phyloP scores from a whole-genome alignment of 2,329 filamentous ascomycete species.

The Escovopsis sp. region DNA sequence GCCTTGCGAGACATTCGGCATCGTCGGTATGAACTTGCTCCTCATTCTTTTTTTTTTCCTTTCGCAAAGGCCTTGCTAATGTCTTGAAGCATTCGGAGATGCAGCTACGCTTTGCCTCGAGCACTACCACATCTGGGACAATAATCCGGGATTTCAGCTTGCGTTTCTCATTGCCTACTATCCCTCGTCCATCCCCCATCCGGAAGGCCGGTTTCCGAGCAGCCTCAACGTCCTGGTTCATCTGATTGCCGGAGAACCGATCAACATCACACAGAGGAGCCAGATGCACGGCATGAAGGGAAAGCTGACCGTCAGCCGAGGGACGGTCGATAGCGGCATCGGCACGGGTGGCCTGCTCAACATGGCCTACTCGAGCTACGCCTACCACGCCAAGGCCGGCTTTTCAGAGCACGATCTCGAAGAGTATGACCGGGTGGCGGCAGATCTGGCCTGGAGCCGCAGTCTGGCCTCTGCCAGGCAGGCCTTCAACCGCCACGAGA shows the following conservation, averaged over 20 bases:
- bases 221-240: slow-evolving; percentile 26
- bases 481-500: slow-evolving; percentile 48
- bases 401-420: slow-evolving; percentile 60
- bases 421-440: slow-evolving; percentile 48
- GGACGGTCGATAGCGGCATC: slow-evolving; percentile 20
- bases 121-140: slow-evolving; percentile 29
- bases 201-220: slow-evolving; percentile 24
- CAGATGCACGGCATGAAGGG: slow-evolving; percentile 32
- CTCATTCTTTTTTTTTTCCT: too few species aligned
- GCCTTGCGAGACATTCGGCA: slow-evolving; percentile 29
- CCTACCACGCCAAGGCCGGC: slow-evolving; percentile 38
- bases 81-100: slow-evolving; percentile 24
- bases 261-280: slow-evolving; percentile 25
- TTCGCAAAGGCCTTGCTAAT: too few species aligned
- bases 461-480: slow-evolving; percentile 43
- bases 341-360: slow-evolving; percentile 22
- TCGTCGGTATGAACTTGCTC: slow-evolving; percentile 19
- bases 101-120: slow-evolving; percentile 28
- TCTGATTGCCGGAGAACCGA: slow-evolving; percentile 22
- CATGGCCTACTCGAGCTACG: slow-evolving; percentile 25
- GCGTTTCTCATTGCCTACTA: slow-evolving; percentile 30
- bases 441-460: slow-evolving; percentile 55
- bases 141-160: slow-evolving; percentile 29
- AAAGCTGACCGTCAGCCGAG: slow-evolving; percentile 21
- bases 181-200: slow-evolving; percentile 28